Conservation (phyloP, 306 rosid genomes). For the Datisca glomerata region DNA sequence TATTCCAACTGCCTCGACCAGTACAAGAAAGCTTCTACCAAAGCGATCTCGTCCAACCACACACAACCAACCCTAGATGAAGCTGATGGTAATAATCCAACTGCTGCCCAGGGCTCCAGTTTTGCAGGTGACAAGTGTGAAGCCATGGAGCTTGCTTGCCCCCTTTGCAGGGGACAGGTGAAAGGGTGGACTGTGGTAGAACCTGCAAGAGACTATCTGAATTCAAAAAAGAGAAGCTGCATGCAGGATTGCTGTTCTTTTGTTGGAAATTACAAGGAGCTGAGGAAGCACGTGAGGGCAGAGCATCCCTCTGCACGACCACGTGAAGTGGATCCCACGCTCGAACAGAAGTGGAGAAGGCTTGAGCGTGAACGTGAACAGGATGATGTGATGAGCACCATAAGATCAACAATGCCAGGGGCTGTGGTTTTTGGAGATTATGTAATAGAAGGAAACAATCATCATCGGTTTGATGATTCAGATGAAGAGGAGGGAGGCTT, state of each 20-base stretch:
- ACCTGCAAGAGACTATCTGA: slow-evolving; percentile 75
- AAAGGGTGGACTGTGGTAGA: slow-evolving; percentile 99
- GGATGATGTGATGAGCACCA: slow-evolving; percentile 93
- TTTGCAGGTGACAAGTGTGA: slow-evolving; percentile 32
- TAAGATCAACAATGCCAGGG: slow-evolving; percentile 81
- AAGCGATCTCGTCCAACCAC: slow-evolving; percentile 28
- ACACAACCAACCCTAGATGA: slow-evolving; percentile 31
- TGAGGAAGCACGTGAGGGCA: slow-evolving; percentile 60
- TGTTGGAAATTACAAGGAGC: slow-evolving; percentile 81
- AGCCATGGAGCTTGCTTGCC: slow-evolving; percentile 58
- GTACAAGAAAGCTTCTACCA: slow-evolving; percentile 70
- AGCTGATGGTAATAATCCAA: slow-evolving; percentile 23
- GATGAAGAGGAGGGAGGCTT: slow-evolving; percentile 57
- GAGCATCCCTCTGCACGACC: slow-evolving; percentile 90
- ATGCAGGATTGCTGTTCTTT: slow-evolving; percentile 83
- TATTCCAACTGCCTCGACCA: slow-evolving; percentile 91
- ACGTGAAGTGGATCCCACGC: slow-evolving; percentile 67
- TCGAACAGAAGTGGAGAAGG: slow-evolving; percentile 93
- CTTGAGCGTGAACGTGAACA: slow-evolving; percentile 90
- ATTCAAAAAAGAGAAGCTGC: slow-evolving; percentile 77
- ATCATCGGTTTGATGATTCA: slow-evolving; percentile 31
- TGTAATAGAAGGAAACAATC: slow-evolving; percentile 66
- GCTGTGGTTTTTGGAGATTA: slow-evolving; percentile 93
- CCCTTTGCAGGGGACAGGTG: slow-evolving; percentile 75
- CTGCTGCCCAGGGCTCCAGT: slow-evolving; percentile 27